Evolutionary conservation across 306 rosid genomes (phyloP).

Genomic region (Cotoneaster glaucophyllus): DNA sequence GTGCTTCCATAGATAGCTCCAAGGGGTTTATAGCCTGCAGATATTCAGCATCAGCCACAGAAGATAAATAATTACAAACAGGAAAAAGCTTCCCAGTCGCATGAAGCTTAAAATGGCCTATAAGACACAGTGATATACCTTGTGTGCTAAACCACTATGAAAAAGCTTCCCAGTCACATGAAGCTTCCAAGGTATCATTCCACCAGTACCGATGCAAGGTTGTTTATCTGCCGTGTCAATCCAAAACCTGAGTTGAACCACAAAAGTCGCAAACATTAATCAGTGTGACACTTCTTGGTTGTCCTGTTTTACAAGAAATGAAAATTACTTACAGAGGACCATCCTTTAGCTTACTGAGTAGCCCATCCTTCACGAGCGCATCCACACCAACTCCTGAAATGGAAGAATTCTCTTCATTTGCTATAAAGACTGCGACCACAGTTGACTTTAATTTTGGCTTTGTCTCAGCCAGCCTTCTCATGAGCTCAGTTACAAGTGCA

Average conservation of each 20-base stretch:
- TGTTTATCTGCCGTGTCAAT: slow-evolving; percentile 90
- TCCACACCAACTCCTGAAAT: slow-evolving; percentile 83
- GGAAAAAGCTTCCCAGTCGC: not conserved
- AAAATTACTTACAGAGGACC: slow-evolving; percentile 75
- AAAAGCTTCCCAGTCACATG: slow-evolving; percentile 75
- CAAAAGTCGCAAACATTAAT: slow-evolving; percentile 13
- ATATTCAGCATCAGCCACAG: slow-evolving; percentile 13
- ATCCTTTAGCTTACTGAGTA: slow-evolving; percentile 55
- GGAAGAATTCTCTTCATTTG: slow-evolving; percentile 84
- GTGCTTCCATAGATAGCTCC: slow-evolving; percentile 88
- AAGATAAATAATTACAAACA: slow-evolving; percentile 11
- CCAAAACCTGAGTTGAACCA: slow-evolving; percentile 59
- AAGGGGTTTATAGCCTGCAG: slow-evolving; percentile 80
- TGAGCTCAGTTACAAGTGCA: slow-evolving; percentile 76
- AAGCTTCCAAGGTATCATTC: slow-evolving; percentile 89
- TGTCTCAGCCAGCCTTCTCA: slow-evolving; percentile 76
- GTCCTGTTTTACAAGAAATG: not conserved
- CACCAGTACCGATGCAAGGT: slow-evolving; percentile 94
- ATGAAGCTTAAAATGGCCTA: not conserved
- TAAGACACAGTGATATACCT: slow-evolving; percentile 27
- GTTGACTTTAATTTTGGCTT: slow-evolving; percentile 67
- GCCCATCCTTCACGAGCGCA: slow-evolving; percentile 78
- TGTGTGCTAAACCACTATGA: slow-evolving; percentile 88
- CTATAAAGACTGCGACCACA: slow-evolving; percentile 82
- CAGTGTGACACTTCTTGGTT: not conserved